Conservation (phyloP, 306 rosid genomes). For the Potentilla sterilis region DNA sequence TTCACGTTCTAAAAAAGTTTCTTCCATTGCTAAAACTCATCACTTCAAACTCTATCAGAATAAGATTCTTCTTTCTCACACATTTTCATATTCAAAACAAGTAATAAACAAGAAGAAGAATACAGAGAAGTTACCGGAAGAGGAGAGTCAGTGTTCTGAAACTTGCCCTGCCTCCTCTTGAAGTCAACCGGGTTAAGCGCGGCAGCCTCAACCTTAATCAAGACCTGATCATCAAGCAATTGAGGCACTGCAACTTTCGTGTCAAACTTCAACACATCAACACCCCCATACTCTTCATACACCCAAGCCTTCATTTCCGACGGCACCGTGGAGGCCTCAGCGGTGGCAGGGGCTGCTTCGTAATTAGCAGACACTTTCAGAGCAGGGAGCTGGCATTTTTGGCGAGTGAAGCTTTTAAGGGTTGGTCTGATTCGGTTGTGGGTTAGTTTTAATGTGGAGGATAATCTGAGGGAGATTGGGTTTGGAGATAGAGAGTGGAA, state of each 20-base stretch:
- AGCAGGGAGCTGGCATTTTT: constrained; percentile 17
- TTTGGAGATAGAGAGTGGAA: constrained; percentile 16
- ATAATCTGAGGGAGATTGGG: constrained; percentile 18
- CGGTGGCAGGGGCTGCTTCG: constrained; percentile 59
- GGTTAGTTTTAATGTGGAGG: constrained; percentile 32
- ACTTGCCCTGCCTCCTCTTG: constrained; percentile 85
- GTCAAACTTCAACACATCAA: constrained; percentile 71
- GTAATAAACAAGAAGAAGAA: not conserved
- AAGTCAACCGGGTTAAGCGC: constrained; percentile 92
- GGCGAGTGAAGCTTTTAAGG: not conserved
- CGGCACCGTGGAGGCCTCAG: constrained; percentile 50
- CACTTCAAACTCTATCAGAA: not conserved
- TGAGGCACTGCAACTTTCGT: constrained; percentile 61
- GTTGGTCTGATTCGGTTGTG: constrained; percentile 8
- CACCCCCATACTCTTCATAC: constrained; percentile 74
- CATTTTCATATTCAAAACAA: not conserved
- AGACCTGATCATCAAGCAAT: constrained; percentile 74
- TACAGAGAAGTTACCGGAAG: constrained; percentile 60
- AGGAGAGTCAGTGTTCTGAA: constrained; percentile 84
- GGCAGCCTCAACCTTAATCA: constrained; percentile 69
- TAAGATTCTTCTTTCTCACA: not conserved
- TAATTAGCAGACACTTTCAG: constrained; percentile 48
- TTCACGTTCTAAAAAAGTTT: not conserved
- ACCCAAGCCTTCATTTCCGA: constrained; percentile 93
- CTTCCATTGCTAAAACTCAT: not conserved